Evolutionary conservation across 1,284 basidiomycete genomes (phyloP).

Genomic region (Ganoderma lingzhi): DNA sequence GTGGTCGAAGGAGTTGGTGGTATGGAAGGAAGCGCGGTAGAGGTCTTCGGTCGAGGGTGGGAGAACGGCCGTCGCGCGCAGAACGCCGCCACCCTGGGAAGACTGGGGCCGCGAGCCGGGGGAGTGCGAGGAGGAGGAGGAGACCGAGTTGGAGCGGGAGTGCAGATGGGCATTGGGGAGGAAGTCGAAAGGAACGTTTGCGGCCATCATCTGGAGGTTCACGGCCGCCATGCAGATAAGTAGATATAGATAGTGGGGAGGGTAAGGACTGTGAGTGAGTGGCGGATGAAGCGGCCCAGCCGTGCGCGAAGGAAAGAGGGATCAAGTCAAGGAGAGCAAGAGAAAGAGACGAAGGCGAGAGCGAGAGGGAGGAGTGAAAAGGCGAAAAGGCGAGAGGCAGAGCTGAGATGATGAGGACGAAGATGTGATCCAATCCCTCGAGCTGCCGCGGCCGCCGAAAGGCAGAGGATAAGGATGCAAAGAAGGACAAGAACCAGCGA

Average conservation of each 20-base stretch:
- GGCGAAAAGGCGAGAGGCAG: conserved; percentile 23
- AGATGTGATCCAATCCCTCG: conserved; percentile 29
- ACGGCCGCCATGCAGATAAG: conserved; percentile 67
- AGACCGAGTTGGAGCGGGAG: conserved; percentile 80
- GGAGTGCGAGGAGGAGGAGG: conserved; percentile 74
- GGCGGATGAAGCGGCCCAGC: conserved; percentile 46
- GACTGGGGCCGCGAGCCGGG: conserved; percentile 79
- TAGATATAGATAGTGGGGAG: conserved; percentile 39
- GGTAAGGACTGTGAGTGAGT: conserved; percentile 41
- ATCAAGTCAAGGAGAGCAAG: conserved; percentile 33
- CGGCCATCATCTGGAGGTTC: conserved; percentile 75
- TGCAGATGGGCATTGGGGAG: conserved; percentile 67
- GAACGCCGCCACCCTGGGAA: conserved; percentile 63
- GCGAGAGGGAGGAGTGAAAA: conserved; percentile 38
- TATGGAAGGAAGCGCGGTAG: conserved; percentile 65
- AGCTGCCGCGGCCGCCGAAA: conserved; percentile 28
- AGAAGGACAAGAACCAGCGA: conserved; percentile 20
- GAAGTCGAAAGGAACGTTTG: conserved; percentile 74
- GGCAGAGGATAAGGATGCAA: conserved; percentile 13
- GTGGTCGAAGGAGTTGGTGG: conserved; percentile 45
- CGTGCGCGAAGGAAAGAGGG: conserved; percentile 42
- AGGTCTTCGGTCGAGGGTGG: conserved; percentile 67
- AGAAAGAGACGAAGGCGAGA: conserved; percentile 35
- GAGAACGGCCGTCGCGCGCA: conserved; percentile 59
- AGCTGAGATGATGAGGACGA: conserved; percentile 34